Evolutionary conservation across 2,329 filamentous ascomycete genomes (phyloP).

Genomic region (Apiospora sp.): DNA sequence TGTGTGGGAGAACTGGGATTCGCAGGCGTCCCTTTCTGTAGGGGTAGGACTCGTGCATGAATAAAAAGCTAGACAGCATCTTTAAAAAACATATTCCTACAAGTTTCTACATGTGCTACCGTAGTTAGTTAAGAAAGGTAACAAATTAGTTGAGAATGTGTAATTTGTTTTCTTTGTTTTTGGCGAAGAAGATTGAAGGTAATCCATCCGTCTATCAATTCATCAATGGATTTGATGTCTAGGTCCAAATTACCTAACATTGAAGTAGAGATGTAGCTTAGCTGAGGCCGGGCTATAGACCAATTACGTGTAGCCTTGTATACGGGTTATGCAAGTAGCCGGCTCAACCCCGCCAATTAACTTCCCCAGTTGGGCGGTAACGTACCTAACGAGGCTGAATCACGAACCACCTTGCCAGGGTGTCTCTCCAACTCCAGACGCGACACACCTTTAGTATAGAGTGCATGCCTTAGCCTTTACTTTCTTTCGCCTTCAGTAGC

Average conservation of each 20-base stretch:
- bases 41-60: not conserved
- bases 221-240: too few relatives aligned
- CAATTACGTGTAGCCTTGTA: not conserved
- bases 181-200: too few relatives aligned
- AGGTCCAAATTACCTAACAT: not conserved
- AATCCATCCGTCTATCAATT: too few relatives aligned
- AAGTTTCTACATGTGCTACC: not conserved
- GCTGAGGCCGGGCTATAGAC: not conserved
- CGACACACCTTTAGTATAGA: constrained; percentile 1
- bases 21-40: not conserved
- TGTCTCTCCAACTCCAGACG: not conserved
- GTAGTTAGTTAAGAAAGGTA: too few relatives aligned
- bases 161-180: too few relatives aligned
- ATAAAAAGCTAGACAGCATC: not conserved
- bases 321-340: not conserved
- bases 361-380: constrained; percentile 4
- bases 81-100: not conserved
- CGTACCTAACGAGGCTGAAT: not conserved
- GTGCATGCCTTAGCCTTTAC: constrained; percentile 7
- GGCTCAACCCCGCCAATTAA: constrained; percentile 4
- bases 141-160: too few relatives aligned
- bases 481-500: not conserved
- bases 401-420: not conserved
- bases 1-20: not conserved
- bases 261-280: too few relatives aligned